These are phyloP conservation scores for Coffea canephora DNA, from an alignment of 257 asterid species.

Conservation along the genomic window DNA sequence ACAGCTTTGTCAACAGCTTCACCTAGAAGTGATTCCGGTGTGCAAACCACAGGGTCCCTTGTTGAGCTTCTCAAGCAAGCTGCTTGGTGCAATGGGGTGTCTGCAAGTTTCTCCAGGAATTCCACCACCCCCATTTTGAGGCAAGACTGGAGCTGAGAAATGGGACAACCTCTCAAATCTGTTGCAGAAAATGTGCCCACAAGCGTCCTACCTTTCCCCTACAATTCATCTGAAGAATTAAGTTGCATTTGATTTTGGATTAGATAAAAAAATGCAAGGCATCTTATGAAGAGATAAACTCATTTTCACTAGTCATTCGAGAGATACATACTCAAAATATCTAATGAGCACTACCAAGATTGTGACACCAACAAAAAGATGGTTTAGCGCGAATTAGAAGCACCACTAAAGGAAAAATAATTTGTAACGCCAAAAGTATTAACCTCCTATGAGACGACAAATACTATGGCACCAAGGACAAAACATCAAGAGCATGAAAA, in stretches of 20 bases:
- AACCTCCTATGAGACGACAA: no score
- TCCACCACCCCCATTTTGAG: conserved; percentile 45
- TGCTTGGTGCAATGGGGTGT: conserved; percentile 38
- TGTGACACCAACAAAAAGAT: no score
- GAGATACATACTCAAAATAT: no score
- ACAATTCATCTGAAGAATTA: neutral
- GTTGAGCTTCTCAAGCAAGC: conserved; percentile 51
- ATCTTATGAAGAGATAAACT: no score
- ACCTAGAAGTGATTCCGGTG: conserved; percentile 39
- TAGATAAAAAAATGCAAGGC: no score
- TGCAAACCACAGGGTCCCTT: conserved; percentile 53
- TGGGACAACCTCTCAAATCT: conserved; percentile 68
- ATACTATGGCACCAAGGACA: no score
- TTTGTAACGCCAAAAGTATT: no score
- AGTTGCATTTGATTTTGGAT: neutral
- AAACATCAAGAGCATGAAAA: no score
- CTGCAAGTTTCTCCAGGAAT: conserved; percentile 49
- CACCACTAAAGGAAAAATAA: no score
- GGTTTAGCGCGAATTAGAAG: no score
- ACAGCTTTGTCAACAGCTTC: conserved; percentile 75
- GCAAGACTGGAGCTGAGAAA: conserved; percentile 45
- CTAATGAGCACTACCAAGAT: no score
- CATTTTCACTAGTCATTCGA: no score
- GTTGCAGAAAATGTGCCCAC: conserved; percentile 86
- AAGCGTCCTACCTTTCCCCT: conserved; percentile 64